Evolutionary conservation across 73 alveolate species (phyloP).

Genomic region (Symbiodinium natans): DNA sequence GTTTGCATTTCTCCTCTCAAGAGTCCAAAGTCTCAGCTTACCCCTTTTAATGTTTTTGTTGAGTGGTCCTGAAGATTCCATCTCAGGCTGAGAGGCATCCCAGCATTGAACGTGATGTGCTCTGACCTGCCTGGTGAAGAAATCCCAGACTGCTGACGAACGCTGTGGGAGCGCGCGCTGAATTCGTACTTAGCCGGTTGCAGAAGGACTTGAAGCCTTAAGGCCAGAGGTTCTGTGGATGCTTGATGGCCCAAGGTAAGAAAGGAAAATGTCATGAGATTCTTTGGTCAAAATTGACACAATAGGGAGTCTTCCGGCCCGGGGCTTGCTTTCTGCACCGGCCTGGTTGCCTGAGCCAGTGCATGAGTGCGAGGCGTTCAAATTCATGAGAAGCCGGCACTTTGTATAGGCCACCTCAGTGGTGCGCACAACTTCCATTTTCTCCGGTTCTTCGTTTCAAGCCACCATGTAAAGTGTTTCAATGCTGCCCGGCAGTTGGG

Average conservation of each 20-base stretch:
- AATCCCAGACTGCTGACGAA: background rate
- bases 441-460: background rate
- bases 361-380: background rate
- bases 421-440: background rate
- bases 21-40: background rate
- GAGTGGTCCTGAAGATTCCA: too few relatives aligned
- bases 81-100: background rate
- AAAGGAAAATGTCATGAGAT: too few relatives aligned
- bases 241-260: too few relatives aligned
- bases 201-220: background rate
- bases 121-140: background rate
- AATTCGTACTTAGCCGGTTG: background rate
- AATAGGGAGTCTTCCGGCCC: too few relatives aligned
- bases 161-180: background rate
- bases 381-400: background rate
- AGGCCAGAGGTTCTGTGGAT: too few relatives aligned
- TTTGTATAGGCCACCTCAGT: background rate
- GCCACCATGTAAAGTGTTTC: background rate
- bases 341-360: background rate
- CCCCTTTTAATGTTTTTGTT: too few relatives aligned
- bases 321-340: background rate
- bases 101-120: background rate
- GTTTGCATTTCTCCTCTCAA: too few relatives aligned
- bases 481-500: background rate
- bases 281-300: too few relatives aligned